Evolutionary conservation across 2,329 filamentous ascomycete genomes (phyloP), one percentile per base, ranked within the genome.

Genomic region (Byssochlamys sp.): DNA sequence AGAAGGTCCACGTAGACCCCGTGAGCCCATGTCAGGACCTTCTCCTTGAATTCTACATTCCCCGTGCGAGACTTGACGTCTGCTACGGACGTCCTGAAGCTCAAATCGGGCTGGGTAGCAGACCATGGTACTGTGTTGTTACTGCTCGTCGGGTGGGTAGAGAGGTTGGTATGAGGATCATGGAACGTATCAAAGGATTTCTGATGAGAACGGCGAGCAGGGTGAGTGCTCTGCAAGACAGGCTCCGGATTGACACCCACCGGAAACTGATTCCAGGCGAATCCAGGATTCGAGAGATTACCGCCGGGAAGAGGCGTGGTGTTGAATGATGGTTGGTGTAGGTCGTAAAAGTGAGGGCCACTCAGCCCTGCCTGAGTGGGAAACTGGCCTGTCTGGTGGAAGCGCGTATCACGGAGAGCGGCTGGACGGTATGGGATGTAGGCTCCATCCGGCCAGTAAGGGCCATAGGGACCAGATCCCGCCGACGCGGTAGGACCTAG

Each of bases 1-100:
- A 91, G 74, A 6, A 92, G 78, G 61, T 90, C 85, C 53, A 88
- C 78, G 70, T 91, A 91, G 31, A 86, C 81, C 62, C 80, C 80
- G 68, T 91, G 86, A n/a, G 88, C 88, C 74, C 84, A 85, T 12
- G 81, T 77, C 26, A 91, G 73, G 2, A 83, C 82, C 61, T 84
- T 86, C 61, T 90, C 87, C 62, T 84, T 86, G 67, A 89, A 89
- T 57, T 79, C 76, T 11, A 71, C 67, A 62, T 77, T 76, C 10
- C 62, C 67, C n/a, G 69, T 64, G 4, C 65, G 66, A 24, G 67
- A 63, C 55, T 58, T 58, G 2, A 62, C 55, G 19, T 66, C 61
- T 6, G 66, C 55, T 3, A 57, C 62, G 69, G 27, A 70, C 59
- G 29, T 60, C 63, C 27, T 65, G 55, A 19, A 56, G 56, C 10